Base-by-base conservation (phyloP, 768 basidiomycete species). In the Boletellus ananiceps region DNA sequence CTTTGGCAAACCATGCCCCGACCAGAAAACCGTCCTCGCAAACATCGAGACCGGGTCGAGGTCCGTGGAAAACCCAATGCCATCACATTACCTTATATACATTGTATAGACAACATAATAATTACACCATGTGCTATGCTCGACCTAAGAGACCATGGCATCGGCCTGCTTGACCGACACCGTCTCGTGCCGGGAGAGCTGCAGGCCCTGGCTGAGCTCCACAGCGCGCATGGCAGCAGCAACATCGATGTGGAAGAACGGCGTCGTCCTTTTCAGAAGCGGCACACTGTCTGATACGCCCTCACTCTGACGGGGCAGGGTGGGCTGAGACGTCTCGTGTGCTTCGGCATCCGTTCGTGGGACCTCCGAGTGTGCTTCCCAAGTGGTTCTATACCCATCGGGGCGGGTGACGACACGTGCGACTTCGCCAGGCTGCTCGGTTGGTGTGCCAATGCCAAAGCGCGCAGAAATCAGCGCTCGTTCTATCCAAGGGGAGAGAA, bases 181-280 rank as follows among this genome's bases (percentile, higher is more conserved):
- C 7, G 52, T 48, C 1, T 52, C 61, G 21, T 32, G 43, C 8
- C 42, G 40, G 13, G 40, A 54, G 18, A 52, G 27, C 6, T 27
- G 19, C 11, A 18, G 42, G 11, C 16, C 46, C 14, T 48, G 27
- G 27, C 69, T 73, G 54, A 64, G 67, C 60, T 89, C 86, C 5
- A 86, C 88, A 12, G 83, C 83, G 8, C 69, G 73, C 35, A 92
- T 82, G 34, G 91, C 91, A 2, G 76, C 74, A 29, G 74, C 68
- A 33, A 97, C 70, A 65, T 95, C 93, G 56, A 96, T 73, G 71
- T 97, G 95, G 85, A 97, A 95, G 76, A 83, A 90, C 8, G 88
- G 88, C 7, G 87, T 91, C 34, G 78, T 75, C 8, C 72, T 55
- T 1, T 74, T 65, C 27, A 83, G 63, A 35, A 86, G 59, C 14